Conservation (phyloP, 163 green algal genomes). For the Chlamydomonas reinhardtii region DNA sequence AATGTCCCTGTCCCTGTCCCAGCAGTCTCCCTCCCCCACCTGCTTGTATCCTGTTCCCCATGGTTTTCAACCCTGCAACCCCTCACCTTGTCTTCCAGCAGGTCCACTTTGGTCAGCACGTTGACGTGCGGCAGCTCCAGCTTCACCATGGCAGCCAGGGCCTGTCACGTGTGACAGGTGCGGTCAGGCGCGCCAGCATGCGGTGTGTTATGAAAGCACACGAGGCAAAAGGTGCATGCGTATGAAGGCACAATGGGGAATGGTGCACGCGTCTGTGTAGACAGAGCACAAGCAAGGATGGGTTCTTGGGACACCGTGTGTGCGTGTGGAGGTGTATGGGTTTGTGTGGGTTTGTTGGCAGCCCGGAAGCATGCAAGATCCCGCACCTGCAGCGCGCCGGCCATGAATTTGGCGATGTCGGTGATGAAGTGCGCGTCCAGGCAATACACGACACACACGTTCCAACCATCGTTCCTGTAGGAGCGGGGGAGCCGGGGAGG, state of each 20-base stretch:
- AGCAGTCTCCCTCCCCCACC: background rate
- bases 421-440: slow-evolving; percentile 93
- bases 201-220: background rate
- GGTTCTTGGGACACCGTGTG: too few species aligned
- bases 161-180: slow-evolving; percentile 59
- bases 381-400: slow-evolving; percentile 86
- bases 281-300: too few species aligned
- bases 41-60: too few species aligned
- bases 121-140: slow-evolving; percentile 98
- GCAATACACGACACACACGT: slow-evolving; percentile 93
- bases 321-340: too few species aligned
- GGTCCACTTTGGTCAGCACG: slow-evolving; percentile 98
- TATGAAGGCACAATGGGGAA: too few species aligned
- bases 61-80: background rate
- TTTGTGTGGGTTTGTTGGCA: too few species aligned
- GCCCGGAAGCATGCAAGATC: too few species aligned
- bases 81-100: slow-evolving; percentile 58
- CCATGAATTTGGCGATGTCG: slow-evolving; percentile 96
- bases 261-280: too few species aligned
- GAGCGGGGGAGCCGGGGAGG: background rate
- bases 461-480: slow-evolving; percentile 73
- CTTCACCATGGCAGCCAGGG: slow-evolving; percentile 96
- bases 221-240: too few species aligned
- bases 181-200: background rate
- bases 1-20: too few species aligned